Conservation (phyloP, 176 grass and related monocot genomes). For the Puccinellia tenuiflora region DNA sequence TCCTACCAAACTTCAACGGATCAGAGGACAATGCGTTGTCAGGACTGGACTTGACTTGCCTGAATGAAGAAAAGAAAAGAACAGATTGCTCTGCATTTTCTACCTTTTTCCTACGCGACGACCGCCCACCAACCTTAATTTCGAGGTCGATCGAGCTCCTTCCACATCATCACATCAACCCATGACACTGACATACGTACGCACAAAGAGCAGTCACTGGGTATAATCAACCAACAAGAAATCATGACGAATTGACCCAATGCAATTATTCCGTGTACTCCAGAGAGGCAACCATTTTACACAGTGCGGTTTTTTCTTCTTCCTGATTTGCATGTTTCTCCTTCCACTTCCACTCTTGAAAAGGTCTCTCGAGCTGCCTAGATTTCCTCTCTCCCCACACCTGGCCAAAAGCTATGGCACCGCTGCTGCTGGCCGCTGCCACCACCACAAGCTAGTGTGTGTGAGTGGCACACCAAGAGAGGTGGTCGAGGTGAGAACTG, state of each 20-base stretch:
- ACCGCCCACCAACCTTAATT: conserved; percentile 30
- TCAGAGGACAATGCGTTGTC: conserved; percentile 3
- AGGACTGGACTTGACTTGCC: conserved; percentile 5
- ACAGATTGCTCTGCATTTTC: neutral
- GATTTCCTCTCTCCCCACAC: conserved; percentile 20
- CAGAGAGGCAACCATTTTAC: neutral
- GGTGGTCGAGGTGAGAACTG: neutral
- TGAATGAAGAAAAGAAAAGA: neutral
- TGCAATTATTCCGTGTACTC: conserved; percentile 4
- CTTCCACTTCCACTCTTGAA: neutral
- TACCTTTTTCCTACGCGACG: neutral
- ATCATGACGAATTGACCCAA: neutral
- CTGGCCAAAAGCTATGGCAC: conserved; percentile 10
- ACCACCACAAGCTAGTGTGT: neutral
- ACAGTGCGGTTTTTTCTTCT: neutral
- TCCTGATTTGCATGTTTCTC: neutral
- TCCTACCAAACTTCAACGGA: neutral
- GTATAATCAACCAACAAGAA: neutral
- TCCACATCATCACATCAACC: conserved; percentile 12
- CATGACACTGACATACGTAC: neutral
- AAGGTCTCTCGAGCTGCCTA: conserved; percentile 2
- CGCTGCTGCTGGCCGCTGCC: neutral
- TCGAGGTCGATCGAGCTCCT: neutral
- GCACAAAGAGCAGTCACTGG: neutral
- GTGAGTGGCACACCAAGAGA: neutral